phyloP scores from a whole-genome alignment of 2,329 filamentous ascomycete species.

The Diatrype stigma region DNA sequence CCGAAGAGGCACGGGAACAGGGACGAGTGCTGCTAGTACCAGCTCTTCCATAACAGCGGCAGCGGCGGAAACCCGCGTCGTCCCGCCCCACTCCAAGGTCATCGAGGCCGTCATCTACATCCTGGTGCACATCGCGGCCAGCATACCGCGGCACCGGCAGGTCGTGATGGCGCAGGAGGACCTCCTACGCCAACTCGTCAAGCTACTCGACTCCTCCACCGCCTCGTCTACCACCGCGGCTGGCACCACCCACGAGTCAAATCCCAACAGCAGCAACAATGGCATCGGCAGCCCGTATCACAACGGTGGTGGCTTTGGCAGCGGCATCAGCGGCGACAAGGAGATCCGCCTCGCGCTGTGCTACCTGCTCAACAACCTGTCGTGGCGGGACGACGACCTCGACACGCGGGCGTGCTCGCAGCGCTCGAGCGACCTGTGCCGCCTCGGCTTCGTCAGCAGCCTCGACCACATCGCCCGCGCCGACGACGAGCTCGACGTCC shows the following conservation, averaged over 20 bases:
- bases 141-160: conserved; percentile 71
- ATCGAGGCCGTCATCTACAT: conserved; percentile 76
- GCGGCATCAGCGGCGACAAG: conserved; percentile 42
- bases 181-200: conserved; percentile 67
- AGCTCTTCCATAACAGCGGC: background rate
- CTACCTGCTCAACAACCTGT: conserved; percentile 81
- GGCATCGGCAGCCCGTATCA: background rate
- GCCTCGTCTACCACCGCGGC: background rate
- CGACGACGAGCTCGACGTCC: conserved; percentile 76
- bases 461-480: conserved; percentile 56
- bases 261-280: background rate
- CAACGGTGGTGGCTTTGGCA: background rate
- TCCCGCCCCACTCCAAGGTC: conserved; percentile 63
- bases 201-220: conserved; percentile 53
- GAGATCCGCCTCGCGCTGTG: conserved; percentile 75
- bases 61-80: conserved; percentile 41
- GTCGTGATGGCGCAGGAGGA: conserved; percentile 72
- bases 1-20: conserved; percentile 29
- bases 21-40: background rate
- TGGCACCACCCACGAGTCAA: background rate
- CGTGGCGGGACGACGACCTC: conserved; percentile 70
- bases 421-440: conserved; percentile 64
- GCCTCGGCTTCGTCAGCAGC: conserved; percentile 65
- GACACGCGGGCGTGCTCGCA: conserved; percentile 63
- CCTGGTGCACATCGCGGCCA: conserved; percentile 83